Base-by-base conservation (phyloP, 2,329 filamentous ascomycete genomes). In the Cladosporium sp. region DNA sequence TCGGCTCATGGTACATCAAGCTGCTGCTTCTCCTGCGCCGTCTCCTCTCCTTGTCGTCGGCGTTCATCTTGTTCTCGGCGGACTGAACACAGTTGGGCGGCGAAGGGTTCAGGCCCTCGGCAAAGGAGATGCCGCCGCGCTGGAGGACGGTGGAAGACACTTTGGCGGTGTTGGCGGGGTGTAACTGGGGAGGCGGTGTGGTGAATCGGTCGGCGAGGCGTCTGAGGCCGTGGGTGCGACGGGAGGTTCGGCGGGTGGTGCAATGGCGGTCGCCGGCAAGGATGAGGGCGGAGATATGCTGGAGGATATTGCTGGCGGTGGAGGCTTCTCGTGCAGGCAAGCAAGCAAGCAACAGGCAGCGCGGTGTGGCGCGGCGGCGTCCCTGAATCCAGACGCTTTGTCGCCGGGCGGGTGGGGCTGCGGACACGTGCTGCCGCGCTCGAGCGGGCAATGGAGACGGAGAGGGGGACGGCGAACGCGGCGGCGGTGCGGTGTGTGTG, bases 1-100 rank as follows among this genome's bases (percentile, higher is more conserved):
- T 85, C 52, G 93, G 93, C 73, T 98, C 93, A 68, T 95, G 91
- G 74, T 97, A 97, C 74, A 98, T 90, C 74, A 98, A 85, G 75
- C 92, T 97, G 77, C 92, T 96, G 73, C 93, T 97, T 74, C 93
- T 85, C 78, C 93, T 86, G 80, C 92, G 84, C 72, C 92, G 82
- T 45, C 57, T 54, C 57, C 56, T 63, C 32, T 65, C 63, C 59
- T 72, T 77, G 70, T 86, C 83, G 66, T 79, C 79, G 65, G 85
- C 80, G 63, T 68, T 74, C 75, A 79, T 82, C 57, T 65, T 68
- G 52, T 56, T 60, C 53, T 67, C 64, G 52, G 66, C 62, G 37
- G 63, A 65, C 48, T 65, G 65, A 32, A 68, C 63, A 32, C 59
- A 59, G 22, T 59, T 57, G 22, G 59, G 61, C 52, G 59, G 58